Conservation (phyloP, 1,284 basidiomycete species). For the Ustilago xerochloae region DNA sequence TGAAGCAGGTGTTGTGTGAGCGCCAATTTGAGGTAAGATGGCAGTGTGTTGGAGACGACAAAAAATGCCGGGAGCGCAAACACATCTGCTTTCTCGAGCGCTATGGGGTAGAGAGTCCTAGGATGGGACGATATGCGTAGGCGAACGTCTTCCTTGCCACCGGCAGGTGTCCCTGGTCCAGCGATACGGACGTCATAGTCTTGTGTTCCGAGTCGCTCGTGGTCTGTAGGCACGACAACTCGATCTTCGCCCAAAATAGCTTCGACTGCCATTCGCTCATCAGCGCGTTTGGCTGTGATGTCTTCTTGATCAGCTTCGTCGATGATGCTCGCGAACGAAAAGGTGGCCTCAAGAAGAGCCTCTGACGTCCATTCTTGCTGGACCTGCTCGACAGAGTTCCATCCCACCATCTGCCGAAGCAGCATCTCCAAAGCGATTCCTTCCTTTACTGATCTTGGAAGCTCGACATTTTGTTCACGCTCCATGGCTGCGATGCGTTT, state of each 20-base stretch:
- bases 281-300: slow-evolving; percentile 71
- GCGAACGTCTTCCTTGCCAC: slow-evolving; percentile 71
- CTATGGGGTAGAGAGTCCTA: slow-evolving; percentile 69
- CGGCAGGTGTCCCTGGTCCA: slow-evolving; percentile 24
- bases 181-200: slow-evolving; percentile 66
- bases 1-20: slow-evolving; percentile 74
- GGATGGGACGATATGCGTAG: slow-evolving; percentile 77
- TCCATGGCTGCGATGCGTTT: slow-evolving; percentile 21
- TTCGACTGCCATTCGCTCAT: slow-evolving; percentile 77
- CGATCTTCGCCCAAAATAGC: slow-evolving; percentile 71
- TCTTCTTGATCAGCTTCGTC: slow-evolving; percentile 45
- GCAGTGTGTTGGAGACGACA: slow-evolving; percentile 77
- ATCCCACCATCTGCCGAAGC: slow-evolving; percentile 35
- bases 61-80: slow-evolving; percentile 77
- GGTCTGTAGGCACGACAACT: slow-evolving; percentile 52
- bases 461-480: slow-evolving; percentile 4
- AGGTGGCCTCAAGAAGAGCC: slow-evolving; percentile 16
- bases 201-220: slow-evolving; percentile 62
- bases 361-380: slow-evolving; percentile 33
- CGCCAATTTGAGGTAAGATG: slow-evolving; percentile 86
- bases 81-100: background rate
- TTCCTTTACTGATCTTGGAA: slow-evolving; percentile 32
- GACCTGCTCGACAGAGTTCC: slow-evolving; percentile 13
- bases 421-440: slow-evolving; percentile 53
- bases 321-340: slow-evolving; percentile 10